A percentile compares a stretch with the other conserved stretches of the same genome.
Conservation (phyloP, 2,329 filamentous ascomycete species). For the Arachnomyces sp. region DNA sequence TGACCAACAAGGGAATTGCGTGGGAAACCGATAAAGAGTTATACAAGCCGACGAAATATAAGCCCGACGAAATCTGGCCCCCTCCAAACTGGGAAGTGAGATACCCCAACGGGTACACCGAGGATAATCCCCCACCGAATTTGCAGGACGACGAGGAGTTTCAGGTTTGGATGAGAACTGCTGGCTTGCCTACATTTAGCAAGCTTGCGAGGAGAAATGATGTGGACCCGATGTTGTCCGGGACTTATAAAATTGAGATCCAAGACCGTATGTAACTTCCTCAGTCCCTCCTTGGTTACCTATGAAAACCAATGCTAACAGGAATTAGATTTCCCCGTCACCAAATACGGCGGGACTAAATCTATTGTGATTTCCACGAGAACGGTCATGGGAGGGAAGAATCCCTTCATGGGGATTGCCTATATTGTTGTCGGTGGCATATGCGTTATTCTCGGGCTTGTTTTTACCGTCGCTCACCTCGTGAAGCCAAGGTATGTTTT, state of each 20-base stretch:
- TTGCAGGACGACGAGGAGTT: slow-evolving; percentile 72
- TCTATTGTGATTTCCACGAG: slow-evolving; percentile 81
- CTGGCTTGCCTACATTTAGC: slow-evolving; percentile 86
- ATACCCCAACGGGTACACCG: slow-evolving; percentile 63
- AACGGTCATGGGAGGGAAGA: slow-evolving; percentile 89
- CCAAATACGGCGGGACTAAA: slow-evolving; percentile 75
- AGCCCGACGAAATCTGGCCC: slow-evolving; percentile 57
- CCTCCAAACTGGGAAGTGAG: slow-evolving; percentile 75
- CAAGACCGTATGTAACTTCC: slow-evolving; percentile 58
- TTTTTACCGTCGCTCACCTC: slow-evolving; percentile 86
- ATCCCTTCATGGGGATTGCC: slow-evolving; percentile 91
- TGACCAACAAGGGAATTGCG: slow-evolving; percentile 71
- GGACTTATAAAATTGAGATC: slow-evolving; percentile 69
- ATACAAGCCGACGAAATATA: slow-evolving; percentile 64
- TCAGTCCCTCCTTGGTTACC: not conserved
- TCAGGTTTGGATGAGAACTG: slow-evolving; percentile 98
- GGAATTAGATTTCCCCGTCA: slow-evolving; percentile 66
- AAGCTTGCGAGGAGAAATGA: slow-evolving; percentile 86
- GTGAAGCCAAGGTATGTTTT: slow-evolving; percentile 71
- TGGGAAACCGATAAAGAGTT: slow-evolving; percentile 77
- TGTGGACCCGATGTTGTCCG: slow-evolving; percentile 54
- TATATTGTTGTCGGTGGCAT: slow-evolving; percentile 91
- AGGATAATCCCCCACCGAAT: slow-evolving; percentile 58
- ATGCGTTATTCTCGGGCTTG: slow-evolving; percentile 75
- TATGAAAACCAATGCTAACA: slow-evolving; percentile 12